Evolutionary conservation across 192 early-diverging fungal species (phyloP).

Genomic region (Pecoramyces ruminantium): DNA sequence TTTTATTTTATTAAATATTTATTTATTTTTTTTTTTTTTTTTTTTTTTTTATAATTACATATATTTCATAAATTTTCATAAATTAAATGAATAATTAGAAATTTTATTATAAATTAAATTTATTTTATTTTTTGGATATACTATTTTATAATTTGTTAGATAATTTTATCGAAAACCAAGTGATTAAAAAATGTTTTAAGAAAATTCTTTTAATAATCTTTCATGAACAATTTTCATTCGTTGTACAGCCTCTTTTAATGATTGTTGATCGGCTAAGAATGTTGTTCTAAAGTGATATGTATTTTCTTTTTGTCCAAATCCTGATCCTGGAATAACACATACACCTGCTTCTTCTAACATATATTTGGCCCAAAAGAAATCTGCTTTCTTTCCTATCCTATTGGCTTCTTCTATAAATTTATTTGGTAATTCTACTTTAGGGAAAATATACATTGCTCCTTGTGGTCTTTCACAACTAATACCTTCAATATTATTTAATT

Average conservation of each 20-base stretch:
- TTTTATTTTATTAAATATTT: no score
- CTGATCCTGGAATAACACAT: slow-evolving; percentile 88
- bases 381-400: slow-evolving; percentile 51
- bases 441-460: slow-evolving; percentile 97
- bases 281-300: slow-evolving; percentile 77
- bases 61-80: no score
- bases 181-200: no score
- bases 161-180: no score
- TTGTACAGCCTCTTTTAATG: background rate
- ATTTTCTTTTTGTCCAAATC: slow-evolving; percentile 74
- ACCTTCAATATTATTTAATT: slow-evolving; percentile 67
- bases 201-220: background rate
- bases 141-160: no score
- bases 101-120: no score
- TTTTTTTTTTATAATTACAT: no score
- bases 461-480: slow-evolving; percentile 68
- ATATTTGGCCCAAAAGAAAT: slow-evolving; percentile 76
- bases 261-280: background rate
- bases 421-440: slow-evolving; percentile 51
- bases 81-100: no score
- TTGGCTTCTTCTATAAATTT: slow-evolving; percentile 65
- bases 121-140: no score
- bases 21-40: no score
- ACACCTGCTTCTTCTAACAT: slow-evolving; percentile 91
- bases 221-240: background rate